phyloP scores from a whole-genome alignment of 2,329 filamentous ascomycete genomes.

The Cercospora sp. region DNA sequence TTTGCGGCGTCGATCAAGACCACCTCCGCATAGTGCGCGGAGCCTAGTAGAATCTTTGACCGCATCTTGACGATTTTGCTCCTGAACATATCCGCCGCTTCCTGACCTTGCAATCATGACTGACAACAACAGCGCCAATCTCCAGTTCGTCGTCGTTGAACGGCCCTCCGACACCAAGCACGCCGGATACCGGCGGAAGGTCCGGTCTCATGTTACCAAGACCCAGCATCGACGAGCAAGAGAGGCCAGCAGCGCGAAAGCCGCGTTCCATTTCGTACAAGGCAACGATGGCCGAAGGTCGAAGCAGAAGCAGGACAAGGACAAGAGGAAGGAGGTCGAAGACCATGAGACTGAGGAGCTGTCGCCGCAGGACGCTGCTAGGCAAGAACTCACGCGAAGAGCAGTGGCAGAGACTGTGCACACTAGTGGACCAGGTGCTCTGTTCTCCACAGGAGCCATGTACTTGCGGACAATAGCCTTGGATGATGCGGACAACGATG shows the following conservation, averaged over 20 bases:
- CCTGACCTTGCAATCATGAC: not conserved
- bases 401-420: not conserved
- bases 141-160: not conserved
- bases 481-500: constrained; percentile 14
- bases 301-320: not conserved
- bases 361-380: not conserved
- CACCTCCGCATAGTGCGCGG: not conserved
- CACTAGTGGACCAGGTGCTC: not conserved
- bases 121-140: not conserved
- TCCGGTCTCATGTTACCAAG: constrained; percentile 7
- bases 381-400: not conserved
- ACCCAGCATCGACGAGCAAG: constrained; percentile 11
- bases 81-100: not conserved
- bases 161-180: constrained; percentile 1
- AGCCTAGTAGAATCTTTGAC: not conserved
- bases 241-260: not conserved
- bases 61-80: not conserved
- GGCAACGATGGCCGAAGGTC: not conserved
- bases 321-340: not conserved
- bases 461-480: constrained; percentile 10
- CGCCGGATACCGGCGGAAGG: not conserved
- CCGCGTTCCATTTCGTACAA: not conserved
- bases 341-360: too few relatives aligned
- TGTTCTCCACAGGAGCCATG: constrained; percentile 13
- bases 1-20: not conserved